phyloP scores from a whole-genome alignment of 2,329 filamentous ascomycete species.

The Biscogniauxia mediterranea region DNA sequence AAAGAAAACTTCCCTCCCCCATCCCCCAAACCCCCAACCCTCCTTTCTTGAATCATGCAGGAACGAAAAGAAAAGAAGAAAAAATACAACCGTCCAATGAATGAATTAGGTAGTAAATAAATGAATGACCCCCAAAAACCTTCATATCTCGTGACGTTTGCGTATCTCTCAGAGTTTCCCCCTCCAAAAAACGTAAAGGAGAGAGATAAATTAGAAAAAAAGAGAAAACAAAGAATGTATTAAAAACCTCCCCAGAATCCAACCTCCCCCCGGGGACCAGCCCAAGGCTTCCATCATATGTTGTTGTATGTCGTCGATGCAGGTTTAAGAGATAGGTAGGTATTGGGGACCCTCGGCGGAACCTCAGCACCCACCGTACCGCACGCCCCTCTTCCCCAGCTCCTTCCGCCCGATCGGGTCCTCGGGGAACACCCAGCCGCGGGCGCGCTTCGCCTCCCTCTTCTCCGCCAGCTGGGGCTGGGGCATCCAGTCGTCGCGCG shows the following conservation, averaged over 20 bases:
- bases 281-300: conserved; percentile 1
- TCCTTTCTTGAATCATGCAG: neutral
- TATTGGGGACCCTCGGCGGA: too few species aligned
- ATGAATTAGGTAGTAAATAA: neutral
- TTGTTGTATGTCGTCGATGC: neutral
- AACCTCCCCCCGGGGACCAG: conserved; percentile 1
- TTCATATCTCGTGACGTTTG: neutral
- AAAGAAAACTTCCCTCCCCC: too few species aligned
- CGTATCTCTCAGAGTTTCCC: too few species aligned
- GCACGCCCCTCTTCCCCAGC: conserved; percentile 63
- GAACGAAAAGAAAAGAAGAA: too few species aligned
- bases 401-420: conserved; percentile 72
- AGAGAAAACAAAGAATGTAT: neutral
- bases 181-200: neutral
- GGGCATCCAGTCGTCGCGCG: conserved; percentile 75
- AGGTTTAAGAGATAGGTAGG: too few species aligned
- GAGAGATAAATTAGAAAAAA: neutral
- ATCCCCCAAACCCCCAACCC: too few species aligned
- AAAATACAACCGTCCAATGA: neutral
- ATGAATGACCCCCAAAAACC: neutral
- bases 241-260: neutral
- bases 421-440: conserved; percentile 76
- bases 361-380: conserved; percentile 47
- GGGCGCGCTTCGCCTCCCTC: conserved; percentile 68
- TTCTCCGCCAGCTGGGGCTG: conserved; percentile 71